Conservation (phyloP, 2,329 filamentous ascomycete genomes). For the Nannizziopsis arthrosporioides region DNA sequence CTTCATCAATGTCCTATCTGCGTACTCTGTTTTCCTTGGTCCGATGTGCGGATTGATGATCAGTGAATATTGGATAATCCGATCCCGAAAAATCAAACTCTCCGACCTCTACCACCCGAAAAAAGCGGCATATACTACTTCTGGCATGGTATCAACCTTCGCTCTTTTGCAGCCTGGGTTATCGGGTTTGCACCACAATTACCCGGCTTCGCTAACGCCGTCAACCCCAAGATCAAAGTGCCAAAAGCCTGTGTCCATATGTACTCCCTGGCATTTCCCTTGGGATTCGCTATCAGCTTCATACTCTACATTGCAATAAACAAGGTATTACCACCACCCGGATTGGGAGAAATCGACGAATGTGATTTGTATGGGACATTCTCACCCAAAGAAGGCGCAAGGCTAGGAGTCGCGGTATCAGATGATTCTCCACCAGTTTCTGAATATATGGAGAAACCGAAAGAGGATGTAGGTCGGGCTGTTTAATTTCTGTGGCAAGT, state of each 20-base stretch:
- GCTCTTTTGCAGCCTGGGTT: slow-evolving; percentile 25
- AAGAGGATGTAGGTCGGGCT: background rate
- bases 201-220: slow-evolving; percentile 29
- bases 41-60: slow-evolving; percentile 31
- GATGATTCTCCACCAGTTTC: background rate
- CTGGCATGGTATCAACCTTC: slow-evolving; percentile 35
- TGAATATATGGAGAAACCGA: slow-evolving; percentile 1
- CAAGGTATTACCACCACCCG: slow-evolving; percentile 23
- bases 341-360: slow-evolving; percentile 19
- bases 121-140: slow-evolving; percentile 35
- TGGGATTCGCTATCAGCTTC: slow-evolving; percentile 33
- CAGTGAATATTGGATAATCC: slow-evolving; percentile 26
- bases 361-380: slow-evolving; percentile 27
- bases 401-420: slow-evolving; percentile 10
- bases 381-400: slow-evolving; percentile 13
- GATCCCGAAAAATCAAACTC: slow-evolving; percentile 31
- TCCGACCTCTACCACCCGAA: slow-evolving; percentile 33
- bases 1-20: slow-evolving; percentile 38
- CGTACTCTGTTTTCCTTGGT: slow-evolving; percentile 37
- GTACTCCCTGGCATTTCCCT: slow-evolving; percentile 34
- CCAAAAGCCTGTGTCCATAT: slow-evolving; percentile 26
- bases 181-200: slow-evolving; percentile 9
- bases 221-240: slow-evolving; percentile 17
- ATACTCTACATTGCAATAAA: slow-evolving; percentile 25
- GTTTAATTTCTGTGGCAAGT: background rate